Base-by-base conservation (phyloP, 2,329 filamentous ascomycete species). In the Talaromyces sp. region DNA sequence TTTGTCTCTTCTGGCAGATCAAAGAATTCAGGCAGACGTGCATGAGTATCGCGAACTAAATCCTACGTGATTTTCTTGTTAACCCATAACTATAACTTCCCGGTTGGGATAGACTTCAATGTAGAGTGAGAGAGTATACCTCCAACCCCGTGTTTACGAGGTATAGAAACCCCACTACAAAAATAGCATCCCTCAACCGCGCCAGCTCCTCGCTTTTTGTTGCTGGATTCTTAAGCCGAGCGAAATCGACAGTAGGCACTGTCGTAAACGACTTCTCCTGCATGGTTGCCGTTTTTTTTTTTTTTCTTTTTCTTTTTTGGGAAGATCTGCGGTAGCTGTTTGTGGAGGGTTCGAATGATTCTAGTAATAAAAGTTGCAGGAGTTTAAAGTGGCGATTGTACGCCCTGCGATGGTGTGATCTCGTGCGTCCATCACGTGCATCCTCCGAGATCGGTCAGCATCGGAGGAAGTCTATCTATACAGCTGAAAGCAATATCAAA, bases 161-260 rank as follows among this genome's bases (percentile, higher is more conserved):
- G 62, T 75, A 75, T 15, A 75, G 60, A 53, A 75, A 75, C 4
- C 73, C 73, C 2, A 74, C 72, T 3, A 70, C 59, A 57, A 75
- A 75, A 25, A 75, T 73, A 1, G 73, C 73, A 19, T 74, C 62
- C 25, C 70, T 70, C 6, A 75, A 62, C 25, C 69, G 65, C 0
- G 54, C 57, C 0, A 75, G 64, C 2, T 71, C 67, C 4, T 65
- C 66, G 2, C 59, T 17, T 57, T 69, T 72, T 0, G 70, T 73
- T 9, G 30, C 55, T 5, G 67, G 64, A 30, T 70, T 59, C 5
- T 63, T 65, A 1, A 75, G 60, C 27, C 66, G 67, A 51, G 63
- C 57, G 28, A 70, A 74, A 62, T 75, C 69, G 19, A 75, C 44
- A 3, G 55, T 51, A 22, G 58, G 58, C 2, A 60, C 28, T 27